phyloP scores from a whole-genome alignment of 192 early-diverging fungal species.

The Backusella westeae region DNA sequence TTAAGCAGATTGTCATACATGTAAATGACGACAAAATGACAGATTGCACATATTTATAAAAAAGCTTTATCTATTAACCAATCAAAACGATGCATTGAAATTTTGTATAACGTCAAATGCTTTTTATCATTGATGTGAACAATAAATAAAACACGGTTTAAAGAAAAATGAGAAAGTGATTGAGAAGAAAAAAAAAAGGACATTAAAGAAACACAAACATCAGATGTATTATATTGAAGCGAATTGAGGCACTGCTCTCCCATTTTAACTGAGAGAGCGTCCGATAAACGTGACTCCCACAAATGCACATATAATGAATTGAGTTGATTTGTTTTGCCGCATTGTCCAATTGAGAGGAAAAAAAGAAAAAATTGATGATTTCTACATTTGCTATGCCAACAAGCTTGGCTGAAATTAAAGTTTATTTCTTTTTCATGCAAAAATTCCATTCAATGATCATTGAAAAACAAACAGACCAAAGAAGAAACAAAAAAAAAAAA shows the following conservation, averaged over 20 bases:
- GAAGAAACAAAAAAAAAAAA: not conserved
- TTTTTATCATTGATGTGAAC: not conserved
- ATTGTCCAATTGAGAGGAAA: not conserved
- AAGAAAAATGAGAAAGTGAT: not conserved
- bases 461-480: not conserved
- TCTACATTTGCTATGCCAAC: not conserved
- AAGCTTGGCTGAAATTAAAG: not conserved
- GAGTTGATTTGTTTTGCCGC: not conserved
- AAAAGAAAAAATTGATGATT: not conserved
- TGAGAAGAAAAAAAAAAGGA: not conserved
- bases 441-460: not conserved
- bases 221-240: not conserved
- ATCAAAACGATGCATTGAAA: not conserved
- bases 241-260: not conserved
- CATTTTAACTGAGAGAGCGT: not conserved
- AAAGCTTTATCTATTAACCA: not conserved
- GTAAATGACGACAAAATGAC: conserved; percentile 2
- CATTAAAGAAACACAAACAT: not conserved
- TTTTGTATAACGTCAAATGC: not conserved
- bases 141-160: not conserved
- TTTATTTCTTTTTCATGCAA: not conserved
- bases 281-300: not conserved
- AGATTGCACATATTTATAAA: not conserved
- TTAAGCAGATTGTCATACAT: not conserved
- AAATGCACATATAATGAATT: not conserved